Percentiles rank a stretch among this genome's conserved stretches.
Conservation (phyloP, 2,329 filamentous ascomycete species). For the Neonectria neomacrospora region DNA sequence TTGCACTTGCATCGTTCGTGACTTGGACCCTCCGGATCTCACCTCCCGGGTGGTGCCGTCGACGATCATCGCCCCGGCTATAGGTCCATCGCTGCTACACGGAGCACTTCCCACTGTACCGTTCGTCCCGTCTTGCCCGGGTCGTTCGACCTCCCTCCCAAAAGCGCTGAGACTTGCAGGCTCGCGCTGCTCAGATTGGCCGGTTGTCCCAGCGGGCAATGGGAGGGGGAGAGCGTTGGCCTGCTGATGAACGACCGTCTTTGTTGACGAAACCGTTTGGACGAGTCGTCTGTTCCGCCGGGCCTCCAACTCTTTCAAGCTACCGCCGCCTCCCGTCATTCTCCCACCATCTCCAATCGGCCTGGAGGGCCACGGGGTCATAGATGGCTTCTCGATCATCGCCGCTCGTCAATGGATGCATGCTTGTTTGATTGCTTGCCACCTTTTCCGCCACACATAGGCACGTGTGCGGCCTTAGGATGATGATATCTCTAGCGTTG, state of each 20-base stretch:
- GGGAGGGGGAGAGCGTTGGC: conserved; percentile 21
- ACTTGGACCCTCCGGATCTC: conserved; percentile 34
- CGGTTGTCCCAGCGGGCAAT: conserved; percentile 21
- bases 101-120: conserved; percentile 9
- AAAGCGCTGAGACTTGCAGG: conserved; percentile 26
- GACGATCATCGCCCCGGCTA: conserved; percentile 37
- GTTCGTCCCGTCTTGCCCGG: conserved; percentile 22
- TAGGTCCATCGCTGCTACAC: conserved; percentile 31
- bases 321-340: conserved; percentile 19
- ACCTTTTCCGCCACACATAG: conserved; percentile 39
- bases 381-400: conserved; percentile 18
- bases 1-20: conserved; percentile 7
- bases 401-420: conserved; percentile 26
- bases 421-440: conserved; percentile 34
- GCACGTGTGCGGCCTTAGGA: conserved; percentile 8
- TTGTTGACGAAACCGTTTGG: conserved; percentile 15
- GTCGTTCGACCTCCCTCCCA: conserved; percentile 8
- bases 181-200: conserved; percentile 32
- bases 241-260: conserved; percentile 12
- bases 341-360: conserved; percentile 20
- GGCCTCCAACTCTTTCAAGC: conserved; percentile 35
- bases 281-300: conserved; percentile 35
- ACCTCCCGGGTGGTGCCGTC: conserved; percentile 35
- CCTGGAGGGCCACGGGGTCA: conserved; percentile 40
- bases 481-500: conserved; percentile 3